A percentile compares a stretch with the other conserved stretches of the same genome.
Conservation (phyloP, 2,329 filamentous ascomycete species). For the Metarhizium guizhouense region DNA sequence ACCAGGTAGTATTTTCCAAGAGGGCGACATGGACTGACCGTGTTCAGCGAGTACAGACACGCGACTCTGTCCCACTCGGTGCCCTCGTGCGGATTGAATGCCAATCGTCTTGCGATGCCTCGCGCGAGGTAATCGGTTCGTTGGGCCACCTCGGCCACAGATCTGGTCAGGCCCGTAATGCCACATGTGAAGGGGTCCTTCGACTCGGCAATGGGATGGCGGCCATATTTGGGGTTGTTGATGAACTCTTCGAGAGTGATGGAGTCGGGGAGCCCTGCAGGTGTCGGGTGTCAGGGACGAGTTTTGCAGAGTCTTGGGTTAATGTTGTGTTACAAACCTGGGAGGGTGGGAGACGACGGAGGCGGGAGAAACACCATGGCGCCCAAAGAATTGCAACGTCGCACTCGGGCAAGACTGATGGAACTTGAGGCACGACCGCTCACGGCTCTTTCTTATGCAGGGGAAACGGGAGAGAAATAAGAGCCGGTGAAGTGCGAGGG, state of each 20-base stretch:
- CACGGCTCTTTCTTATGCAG: too few relatives aligned
- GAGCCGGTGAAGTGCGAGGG: too few relatives aligned
- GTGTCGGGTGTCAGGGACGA: background rate
- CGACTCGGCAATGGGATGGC: slow-evolving; percentile 53
- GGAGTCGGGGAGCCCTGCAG: slow-evolving; percentile 56
- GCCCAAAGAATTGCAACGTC: background rate
- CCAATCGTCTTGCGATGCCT: slow-evolving; percentile 60
- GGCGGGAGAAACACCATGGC: slow-evolving; percentile 51
- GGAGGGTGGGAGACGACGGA: slow-evolving; percentile 50
- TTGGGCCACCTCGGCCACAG: slow-evolving; percentile 51
- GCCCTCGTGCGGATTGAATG: slow-evolving; percentile 60
- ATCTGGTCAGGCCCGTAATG: slow-evolving; percentile 59
- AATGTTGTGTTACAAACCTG: slow-evolving; percentile 30
- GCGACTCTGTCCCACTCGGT: slow-evolving; percentile 77
- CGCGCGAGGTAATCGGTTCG: slow-evolving; percentile 60
- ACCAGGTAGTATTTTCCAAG: background rate
- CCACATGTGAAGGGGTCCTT: slow-evolving; percentile 70
- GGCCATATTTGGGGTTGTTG: slow-evolving; percentile 61
- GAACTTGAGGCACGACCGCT: too few relatives aligned
- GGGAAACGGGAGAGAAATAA: too few relatives aligned
- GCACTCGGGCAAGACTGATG: too few relatives aligned
- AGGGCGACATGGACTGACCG: slow-evolving; percentile 37
- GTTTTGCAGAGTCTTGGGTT: background rate
- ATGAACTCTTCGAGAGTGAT: slow-evolving; percentile 72
- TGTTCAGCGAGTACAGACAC: slow-evolving; percentile 71